Conservation (phyloP, 768 basidiomycete genomes). For the Pulveroboletus ravenelii region DNA sequence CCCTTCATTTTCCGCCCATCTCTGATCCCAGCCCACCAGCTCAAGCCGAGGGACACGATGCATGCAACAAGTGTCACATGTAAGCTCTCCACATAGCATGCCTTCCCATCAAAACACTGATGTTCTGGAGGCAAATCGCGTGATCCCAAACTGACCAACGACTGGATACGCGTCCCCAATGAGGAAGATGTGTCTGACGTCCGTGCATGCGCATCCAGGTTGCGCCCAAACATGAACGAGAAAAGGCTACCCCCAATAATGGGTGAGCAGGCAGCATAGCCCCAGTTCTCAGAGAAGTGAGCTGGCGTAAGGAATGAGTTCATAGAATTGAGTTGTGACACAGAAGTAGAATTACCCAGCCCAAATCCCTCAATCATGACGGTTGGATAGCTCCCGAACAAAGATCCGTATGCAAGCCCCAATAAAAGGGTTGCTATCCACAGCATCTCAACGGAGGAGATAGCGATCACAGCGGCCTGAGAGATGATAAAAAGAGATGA, state of each 20-base stretch:
- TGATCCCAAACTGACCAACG: background rate
- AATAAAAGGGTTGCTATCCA: conserved; percentile 47
- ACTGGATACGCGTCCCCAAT: background rate
- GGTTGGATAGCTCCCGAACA: conserved; percentile 72
- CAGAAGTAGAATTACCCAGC: conserved; percentile 49
- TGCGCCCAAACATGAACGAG: conserved; percentile 77
- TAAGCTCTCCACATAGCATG: conserved; percentile 58
- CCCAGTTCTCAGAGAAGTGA: conserved; percentile 86
- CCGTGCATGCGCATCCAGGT: conserved; percentile 67
- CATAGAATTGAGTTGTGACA: background rate
- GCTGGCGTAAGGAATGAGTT: conserved; percentile 30
- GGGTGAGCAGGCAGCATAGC: conserved; percentile 69
- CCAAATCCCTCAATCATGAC: conserved; percentile 88
- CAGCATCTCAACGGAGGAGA: conserved; percentile 54
- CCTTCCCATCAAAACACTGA: conserved; percentile 52
- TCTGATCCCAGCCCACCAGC: conserved; percentile 35
- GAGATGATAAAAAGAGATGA: conserved; percentile 65
- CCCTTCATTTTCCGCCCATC: conserved; percentile 16
- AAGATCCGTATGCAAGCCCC: conserved; percentile 57
- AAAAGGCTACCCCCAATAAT: conserved; percentile 78
- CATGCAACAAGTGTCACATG: conserved; percentile 42
- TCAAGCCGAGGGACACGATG: conserved; percentile 33
- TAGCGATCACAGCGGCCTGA: conserved; percentile 54
- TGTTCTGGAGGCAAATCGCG: conserved; percentile 30
- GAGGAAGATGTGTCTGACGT: background rate